Evolutionary conservation across 2,329 filamentous ascomycete species (phyloP), one percentile per base, ranked within the genome.

Genomic region (Rhytidhysteron rufulum): DNA sequence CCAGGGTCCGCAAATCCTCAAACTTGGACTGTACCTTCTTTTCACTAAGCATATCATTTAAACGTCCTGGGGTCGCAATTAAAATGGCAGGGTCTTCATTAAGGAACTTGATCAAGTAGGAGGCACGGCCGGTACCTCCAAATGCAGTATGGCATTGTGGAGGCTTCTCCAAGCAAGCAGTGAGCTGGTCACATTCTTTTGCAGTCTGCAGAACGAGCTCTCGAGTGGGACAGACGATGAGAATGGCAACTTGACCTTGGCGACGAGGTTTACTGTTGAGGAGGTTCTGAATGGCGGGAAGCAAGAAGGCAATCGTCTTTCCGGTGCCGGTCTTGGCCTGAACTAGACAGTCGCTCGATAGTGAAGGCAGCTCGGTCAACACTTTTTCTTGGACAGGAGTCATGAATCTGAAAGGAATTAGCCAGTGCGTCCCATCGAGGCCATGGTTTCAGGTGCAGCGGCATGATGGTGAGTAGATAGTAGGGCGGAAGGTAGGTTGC

Each of bases 311-410:
- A 17, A 72, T 58, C 4, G 72, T 75, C 50, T 75, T 75, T 40
- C 72, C 72, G 1, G 72, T 74, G 4, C 72, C 72, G 1, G 72
- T 75, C 48, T 72, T 73, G 24, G 71, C 70, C 47, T 77, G 74
- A 22, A 77, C 77, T 24, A 78, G 68, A 45, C 74, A 77, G 51
- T 78, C 75, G 34, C 68, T 69, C 29, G 65, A 66, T 55, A 70
- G 69, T 29, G 56, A 64, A 6, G 74, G 73, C 19, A 79, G 63
- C 44, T 75, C 68, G 3, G 63, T 71, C 41, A 79, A 58, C 5
- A 77, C 73, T 53, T 72, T 72, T 37, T 75, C 68, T 49, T 79
- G 75, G 10, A 79, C 75, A 3, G 75, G 72, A 5, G 72, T 73
- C 74, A 77, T 76, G 48, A 54, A 65, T 34, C 63, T 66, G 40